Conservation (phyloP, 768 basidiomycete genomes). For the Lactifluus hygrophoroides region DNA sequence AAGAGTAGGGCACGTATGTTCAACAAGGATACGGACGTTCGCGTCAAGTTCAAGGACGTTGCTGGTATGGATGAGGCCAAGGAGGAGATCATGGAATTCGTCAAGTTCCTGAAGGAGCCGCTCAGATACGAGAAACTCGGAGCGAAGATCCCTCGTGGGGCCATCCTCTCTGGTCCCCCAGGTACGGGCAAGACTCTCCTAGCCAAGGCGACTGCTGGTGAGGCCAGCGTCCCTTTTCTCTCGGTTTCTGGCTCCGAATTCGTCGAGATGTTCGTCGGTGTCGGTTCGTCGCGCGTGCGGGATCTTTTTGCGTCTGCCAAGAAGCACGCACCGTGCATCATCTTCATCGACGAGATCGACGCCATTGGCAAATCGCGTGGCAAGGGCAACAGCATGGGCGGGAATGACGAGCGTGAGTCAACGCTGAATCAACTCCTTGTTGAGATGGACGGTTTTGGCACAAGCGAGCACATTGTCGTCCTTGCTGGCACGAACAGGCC, state of each 20-base stretch:
- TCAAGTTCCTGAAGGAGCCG: constrained; percentile 97
- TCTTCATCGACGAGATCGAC: constrained; percentile 99
- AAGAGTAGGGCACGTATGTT: constrained; percentile 93
- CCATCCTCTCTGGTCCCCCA: constrained; percentile 90
- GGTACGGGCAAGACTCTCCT: constrained; percentile 98
- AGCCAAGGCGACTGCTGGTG: constrained; percentile 97
- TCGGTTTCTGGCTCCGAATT: constrained; percentile 99
- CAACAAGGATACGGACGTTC: constrained; percentile 94
- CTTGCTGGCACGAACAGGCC: constrained; percentile 95
- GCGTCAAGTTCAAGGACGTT: constrained; percentile 90
- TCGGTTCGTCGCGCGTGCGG: constrained; percentile 93
- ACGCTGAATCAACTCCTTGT: constrained; percentile 96
- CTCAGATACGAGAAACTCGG: constrained; percentile 91
- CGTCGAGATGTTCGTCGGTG: constrained; percentile 99
- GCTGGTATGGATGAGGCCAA: constrained; percentile 99
- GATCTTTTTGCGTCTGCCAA: constrained; percentile 96
- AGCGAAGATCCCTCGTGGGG: constrained; percentile 94
- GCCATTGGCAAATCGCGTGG: constrained; percentile 94
- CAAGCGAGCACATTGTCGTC: constrained; percentile 94
- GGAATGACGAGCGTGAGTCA: constrained; percentile 96
- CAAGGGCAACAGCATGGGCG: constrained; percentile 68
- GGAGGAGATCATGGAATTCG: constrained; percentile 99
- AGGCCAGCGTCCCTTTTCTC: constrained; percentile 95
- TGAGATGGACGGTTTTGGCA: constrained; percentile 99
- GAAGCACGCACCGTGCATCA: constrained; percentile 97